Conservation (phyloP, 2,329 filamentous ascomycete genomes). For the Aspergillus sp. region DNA sequence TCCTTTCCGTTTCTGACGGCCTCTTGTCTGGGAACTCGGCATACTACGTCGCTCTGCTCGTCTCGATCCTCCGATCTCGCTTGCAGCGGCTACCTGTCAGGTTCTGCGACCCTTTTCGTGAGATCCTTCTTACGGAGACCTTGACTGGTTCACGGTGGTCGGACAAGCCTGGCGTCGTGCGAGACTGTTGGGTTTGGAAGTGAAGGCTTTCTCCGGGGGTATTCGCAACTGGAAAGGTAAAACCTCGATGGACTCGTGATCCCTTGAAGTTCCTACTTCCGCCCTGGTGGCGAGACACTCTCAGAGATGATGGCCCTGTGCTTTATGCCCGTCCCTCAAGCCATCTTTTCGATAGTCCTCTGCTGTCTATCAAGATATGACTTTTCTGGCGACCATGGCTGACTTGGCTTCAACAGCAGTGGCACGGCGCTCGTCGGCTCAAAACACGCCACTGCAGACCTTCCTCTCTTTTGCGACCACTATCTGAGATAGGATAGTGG, state of each 20-base stretch:
- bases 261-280: conserved; percentile 3
- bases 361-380: conserved; percentile 1
- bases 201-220: conserved; percentile 8
- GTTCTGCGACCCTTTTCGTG: conserved; percentile 26
- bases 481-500: conserved; percentile 1
- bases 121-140: conserved; percentile 28
- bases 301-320: conserved; percentile 10
- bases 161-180: conserved; percentile 22
- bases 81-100: conserved; percentile 18
- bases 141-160: conserved; percentile 33
- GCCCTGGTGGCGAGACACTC: conserved; percentile 9
- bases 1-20: conserved; percentile 11
- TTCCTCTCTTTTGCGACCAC: conserved; percentile 9
- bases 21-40: conserved; percentile 22
- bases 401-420: conserved; percentile 24
- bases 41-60: conserved; percentile 16
- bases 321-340: conserved; percentile 3
- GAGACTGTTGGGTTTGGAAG: conserved; percentile 20
- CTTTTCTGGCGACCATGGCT: conserved; percentile 16
- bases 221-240: not conserved
- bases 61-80: conserved; percentile 8
- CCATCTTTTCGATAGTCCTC: not conserved
- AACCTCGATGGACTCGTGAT: not conserved
- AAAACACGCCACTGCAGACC: conserved; percentile 15
- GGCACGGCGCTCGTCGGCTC: conserved; percentile 10